Conservation (phyloP, 768 basidiomycete species). For the Boletellus ananas region DNA sequence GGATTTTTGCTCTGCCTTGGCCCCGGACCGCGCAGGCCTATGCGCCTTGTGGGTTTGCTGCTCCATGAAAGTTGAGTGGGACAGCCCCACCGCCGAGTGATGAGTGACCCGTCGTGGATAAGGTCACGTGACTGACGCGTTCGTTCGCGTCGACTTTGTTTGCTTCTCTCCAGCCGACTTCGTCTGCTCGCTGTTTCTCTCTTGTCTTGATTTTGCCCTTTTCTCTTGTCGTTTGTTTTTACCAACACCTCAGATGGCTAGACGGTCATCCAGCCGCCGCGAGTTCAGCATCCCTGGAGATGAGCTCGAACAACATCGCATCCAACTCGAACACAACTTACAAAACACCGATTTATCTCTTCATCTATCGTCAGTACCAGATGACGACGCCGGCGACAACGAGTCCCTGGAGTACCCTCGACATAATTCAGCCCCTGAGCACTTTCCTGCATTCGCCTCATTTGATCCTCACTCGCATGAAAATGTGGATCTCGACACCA, state of each 20-base stretch:
- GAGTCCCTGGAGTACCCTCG: conserved; percentile 68
- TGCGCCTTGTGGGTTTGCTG: conserved; percentile 82
- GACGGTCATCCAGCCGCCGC: conserved; percentile 23
- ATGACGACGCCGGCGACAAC: conserved; percentile 39
- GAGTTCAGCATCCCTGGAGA: conserved; percentile 65
- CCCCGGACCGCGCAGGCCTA: conserved; percentile 65
- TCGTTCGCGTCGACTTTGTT: conserved; percentile 19
- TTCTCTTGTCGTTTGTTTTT: conserved; percentile 13
- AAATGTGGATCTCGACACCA: conserved; percentile 52
- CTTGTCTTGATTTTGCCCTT: conserved; percentile 12
- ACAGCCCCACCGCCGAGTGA: conserved; percentile 1
- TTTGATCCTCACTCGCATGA: conserved; percentile 57
- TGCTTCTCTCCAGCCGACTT: conserved; percentile 1
- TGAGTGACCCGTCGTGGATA: not conserved
- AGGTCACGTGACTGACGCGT: conserved; percentile 32
- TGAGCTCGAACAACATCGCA: conserved; percentile 70
- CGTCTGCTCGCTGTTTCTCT: conserved; percentile 4
- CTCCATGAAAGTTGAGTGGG: conserved; percentile 46
- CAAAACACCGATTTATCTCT: conserved; percentile 70
- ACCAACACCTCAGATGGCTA: conserved; percentile 24
- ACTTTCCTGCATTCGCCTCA: conserved; percentile 56
- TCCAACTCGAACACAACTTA: conserved; percentile 75
- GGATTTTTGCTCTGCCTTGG: conserved; percentile 73
- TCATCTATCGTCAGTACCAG: conserved; percentile 56
- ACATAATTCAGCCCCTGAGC: conserved; percentile 56